Evolutionary conservation across 2,329 filamentous ascomycete species (phyloP).

Genomic region (Daldinia sp.): DNA sequence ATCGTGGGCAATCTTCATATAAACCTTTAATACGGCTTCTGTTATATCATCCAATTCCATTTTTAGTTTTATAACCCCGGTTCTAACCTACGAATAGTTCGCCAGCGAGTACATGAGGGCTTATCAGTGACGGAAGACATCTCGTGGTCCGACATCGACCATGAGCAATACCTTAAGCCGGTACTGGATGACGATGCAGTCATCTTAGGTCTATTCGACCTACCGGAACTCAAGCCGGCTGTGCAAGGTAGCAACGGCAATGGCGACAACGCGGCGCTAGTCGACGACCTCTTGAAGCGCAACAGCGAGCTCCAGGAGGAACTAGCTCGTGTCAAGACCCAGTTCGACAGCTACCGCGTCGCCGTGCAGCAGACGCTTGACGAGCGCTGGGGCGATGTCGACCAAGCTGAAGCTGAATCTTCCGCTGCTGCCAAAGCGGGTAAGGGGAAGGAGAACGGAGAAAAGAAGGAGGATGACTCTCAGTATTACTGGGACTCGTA

Average conservation of each 20-base stretch:
- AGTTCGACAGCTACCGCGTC: conserved; percentile 74
- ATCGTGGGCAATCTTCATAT: no score
- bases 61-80: not conserved
- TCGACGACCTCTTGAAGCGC: conserved; percentile 59
- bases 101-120: conserved; percentile 60
- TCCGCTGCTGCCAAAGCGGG: conserved; percentile 46
- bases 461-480: conserved; percentile 55
- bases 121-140: conserved; percentile 68
- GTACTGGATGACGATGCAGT: conserved; percentile 90
- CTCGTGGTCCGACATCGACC: conserved; percentile 71
- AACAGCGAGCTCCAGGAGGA: conserved; percentile 71
- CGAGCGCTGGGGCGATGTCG: conserved; percentile 71
- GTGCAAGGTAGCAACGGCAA: conserved; percentile 35
- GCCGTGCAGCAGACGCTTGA: conserved; percentile 76
- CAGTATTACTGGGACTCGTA: conserved; percentile 72
- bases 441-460: conserved; percentile 49
- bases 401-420: conserved; percentile 55
- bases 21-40: not conserved
- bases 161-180: conserved; percentile 85
- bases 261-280: conserved; percentile 49
- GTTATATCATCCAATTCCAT: not conserved
- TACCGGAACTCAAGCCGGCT: conserved; percentile 63
- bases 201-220: conserved; percentile 87
- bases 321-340: conserved; percentile 67
- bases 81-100: conserved; percentile 55